Conservation (phyloP, 2,329 filamentous ascomycete genomes). For the Colletotrichum cuscutae region DNA sequence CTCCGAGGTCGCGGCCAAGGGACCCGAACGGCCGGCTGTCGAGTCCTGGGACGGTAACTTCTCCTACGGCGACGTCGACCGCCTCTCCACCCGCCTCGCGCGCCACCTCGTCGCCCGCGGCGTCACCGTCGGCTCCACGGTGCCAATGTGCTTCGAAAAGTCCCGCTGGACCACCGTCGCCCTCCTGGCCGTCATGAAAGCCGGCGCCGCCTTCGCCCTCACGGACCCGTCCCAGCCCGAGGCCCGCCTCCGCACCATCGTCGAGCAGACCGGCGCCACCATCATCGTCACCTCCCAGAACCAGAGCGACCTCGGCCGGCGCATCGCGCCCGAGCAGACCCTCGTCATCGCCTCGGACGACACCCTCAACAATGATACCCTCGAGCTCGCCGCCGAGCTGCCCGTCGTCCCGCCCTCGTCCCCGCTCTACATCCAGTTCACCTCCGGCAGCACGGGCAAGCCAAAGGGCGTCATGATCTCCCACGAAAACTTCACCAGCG, state of each 20-base stretch:
- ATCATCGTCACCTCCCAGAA: conserved; percentile 52
- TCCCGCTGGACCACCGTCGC: conserved; percentile 57
- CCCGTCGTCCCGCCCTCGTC: conserved; percentile 53
- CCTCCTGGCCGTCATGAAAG: conserved; percentile 58
- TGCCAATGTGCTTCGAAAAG: conserved; percentile 64
- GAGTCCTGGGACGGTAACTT: conserved; percentile 61
- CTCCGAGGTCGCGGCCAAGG: conserved; percentile 46
- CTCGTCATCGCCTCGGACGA: conserved; percentile 46
- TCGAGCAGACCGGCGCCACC: conserved; percentile 53
- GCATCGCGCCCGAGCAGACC: conserved; percentile 47
- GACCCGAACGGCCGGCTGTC: conserved; percentile 55
- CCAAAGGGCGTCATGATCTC: conserved; percentile 70
- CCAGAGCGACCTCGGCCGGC: conserved; percentile 49
- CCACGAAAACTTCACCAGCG: conserved; percentile 58
- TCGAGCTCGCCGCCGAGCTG: conserved; percentile 36
- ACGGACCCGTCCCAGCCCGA: conserved; percentile 59
- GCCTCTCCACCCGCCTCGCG: conserved; percentile 53
- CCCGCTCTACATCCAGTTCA: conserved; percentile 69
- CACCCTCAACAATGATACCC: conserved; percentile 17
- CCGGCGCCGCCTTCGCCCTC: conserved; percentile 58
- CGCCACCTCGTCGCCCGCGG: conserved; percentile 50
- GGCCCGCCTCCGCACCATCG: conserved; percentile 55
- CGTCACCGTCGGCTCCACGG: conserved; percentile 49
- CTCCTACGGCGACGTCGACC: conserved; percentile 57
- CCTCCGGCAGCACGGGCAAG: conserved; percentile 71